These are phyloP conservation scores for Coemansia sp. DNA, from an alignment of 192 early-diverging fungal genomes.

Conservation along the genomic window DNA sequence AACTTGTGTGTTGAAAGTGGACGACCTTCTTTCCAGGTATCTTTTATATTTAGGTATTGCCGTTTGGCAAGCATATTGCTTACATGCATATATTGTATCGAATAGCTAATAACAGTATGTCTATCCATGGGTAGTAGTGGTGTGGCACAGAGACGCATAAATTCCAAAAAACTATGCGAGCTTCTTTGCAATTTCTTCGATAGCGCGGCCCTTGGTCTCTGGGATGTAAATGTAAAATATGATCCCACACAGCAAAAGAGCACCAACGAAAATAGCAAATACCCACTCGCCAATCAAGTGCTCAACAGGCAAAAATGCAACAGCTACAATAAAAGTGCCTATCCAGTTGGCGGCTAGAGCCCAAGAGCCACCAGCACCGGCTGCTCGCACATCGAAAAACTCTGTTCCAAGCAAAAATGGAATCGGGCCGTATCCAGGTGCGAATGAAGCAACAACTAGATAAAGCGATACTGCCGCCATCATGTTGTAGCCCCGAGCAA, in stretches of 20 bases:
- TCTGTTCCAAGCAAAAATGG: constrained; percentile 53
- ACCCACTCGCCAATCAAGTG: constrained; percentile 51
- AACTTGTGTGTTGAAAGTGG: no score
- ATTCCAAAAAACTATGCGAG: constrained; percentile 12
- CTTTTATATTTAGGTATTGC: background rate
- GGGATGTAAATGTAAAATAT: constrained; percentile 40
- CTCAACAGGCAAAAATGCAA: constrained; percentile 41
- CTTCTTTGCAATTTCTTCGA: constrained; percentile 42
- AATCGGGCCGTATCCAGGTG: constrained; percentile 50
- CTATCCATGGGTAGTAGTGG: no score
- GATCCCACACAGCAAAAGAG: constrained; percentile 23
- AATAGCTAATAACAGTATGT: no score
- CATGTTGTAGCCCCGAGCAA: constrained; percentile 70
- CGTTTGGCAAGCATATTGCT: no score
- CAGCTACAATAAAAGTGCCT: constrained; percentile 46
- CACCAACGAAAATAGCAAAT: constrained; percentile 46
- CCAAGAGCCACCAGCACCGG: constrained; percentile 46
- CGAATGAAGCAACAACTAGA: constrained; percentile 50
- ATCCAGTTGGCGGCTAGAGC: constrained; percentile 50
- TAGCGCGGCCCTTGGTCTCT: constrained; percentile 49
- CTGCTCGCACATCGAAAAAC: constrained; percentile 45
- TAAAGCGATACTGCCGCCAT: constrained; percentile 69
- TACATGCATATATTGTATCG: no score
- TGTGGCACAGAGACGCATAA: no score
- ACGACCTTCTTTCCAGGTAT: background rate